phyloP scores from a whole-genome alignment of 75 land plant species.

The Cunninghamia lanceolata region DNA sequence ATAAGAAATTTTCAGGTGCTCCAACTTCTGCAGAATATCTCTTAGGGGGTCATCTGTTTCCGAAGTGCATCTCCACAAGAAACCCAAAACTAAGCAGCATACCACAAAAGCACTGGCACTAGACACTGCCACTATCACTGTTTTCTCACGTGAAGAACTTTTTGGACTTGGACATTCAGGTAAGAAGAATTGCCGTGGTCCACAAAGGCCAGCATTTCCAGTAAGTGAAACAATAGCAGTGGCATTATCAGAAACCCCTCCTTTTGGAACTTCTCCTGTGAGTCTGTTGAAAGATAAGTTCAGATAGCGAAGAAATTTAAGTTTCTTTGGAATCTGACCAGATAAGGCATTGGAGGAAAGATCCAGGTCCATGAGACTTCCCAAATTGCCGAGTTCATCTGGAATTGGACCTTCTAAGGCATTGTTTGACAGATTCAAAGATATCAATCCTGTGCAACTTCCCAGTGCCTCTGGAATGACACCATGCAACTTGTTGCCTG shows the following conservation, averaged over 20 bases:
- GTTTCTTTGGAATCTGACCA: background rate
- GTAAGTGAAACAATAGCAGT: background rate
- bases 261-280: background rate
- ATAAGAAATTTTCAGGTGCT: background rate
- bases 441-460: background rate
- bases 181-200: background rate
- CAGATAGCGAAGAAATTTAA: background rate
- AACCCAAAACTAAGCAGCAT: background rate
- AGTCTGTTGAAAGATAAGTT: constrained; percentile 3
- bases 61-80: background rate
- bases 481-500: background rate
- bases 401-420: background rate
- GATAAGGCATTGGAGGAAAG: background rate
- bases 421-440: background rate
- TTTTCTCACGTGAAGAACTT: background rate
- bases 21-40: background rate
- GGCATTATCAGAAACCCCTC: background rate
- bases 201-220: constrained; percentile 7
- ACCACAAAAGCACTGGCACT: background rate
- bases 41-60: too few relatives aligned
- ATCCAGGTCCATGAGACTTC: background rate
- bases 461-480: background rate
- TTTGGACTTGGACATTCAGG: background rate
- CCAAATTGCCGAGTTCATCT: background rate
- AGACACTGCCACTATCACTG: background rate